Conservation (phyloP, 139 green algal genomes). For the Volvox reticuliferus region DNA sequence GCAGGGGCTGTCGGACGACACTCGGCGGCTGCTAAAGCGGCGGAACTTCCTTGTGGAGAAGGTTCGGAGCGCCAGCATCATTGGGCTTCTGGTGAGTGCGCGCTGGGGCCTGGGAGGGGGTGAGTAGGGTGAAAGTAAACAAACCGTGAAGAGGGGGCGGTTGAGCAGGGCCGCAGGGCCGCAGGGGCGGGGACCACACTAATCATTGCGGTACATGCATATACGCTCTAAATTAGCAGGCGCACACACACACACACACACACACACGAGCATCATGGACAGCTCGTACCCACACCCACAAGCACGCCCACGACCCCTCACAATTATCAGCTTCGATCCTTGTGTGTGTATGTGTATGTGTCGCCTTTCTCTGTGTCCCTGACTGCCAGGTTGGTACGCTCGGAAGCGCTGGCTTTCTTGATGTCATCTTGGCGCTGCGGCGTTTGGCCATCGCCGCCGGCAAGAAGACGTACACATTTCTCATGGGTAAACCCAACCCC, state of each 20-base stretch:
- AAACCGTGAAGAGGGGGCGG: no score
- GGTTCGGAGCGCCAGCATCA: slow-evolving; percentile 84
- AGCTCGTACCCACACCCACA: no score
- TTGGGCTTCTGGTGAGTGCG: slow-evolving; percentile 78
- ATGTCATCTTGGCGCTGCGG: slow-evolving; percentile 60
- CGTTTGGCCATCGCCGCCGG: slow-evolving; percentile 61
- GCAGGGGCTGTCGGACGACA: slow-evolving; percentile 43
- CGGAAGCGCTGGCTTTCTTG: slow-evolving; percentile 81
- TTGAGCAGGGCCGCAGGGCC: no score
- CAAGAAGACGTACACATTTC: slow-evolving; percentile 92
- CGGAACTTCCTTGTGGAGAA: slow-evolving; percentile 92
- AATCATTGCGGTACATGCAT: no score
- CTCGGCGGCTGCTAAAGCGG: slow-evolving; percentile 55
- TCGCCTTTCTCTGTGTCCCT: not conserved
- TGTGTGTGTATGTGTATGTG: not conserved
- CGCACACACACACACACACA: no score
- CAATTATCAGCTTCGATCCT: no score
- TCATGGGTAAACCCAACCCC: slow-evolving; percentile 93
- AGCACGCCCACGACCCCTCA: no score
- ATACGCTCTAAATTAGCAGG: no score
- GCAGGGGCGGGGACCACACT: no score
- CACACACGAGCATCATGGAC: no score
- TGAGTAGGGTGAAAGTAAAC: not conserved
- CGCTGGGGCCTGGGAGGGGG: not conserved
- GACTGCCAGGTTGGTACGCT: slow-evolving; percentile 83